Evolutionary conservation across 768 basidiomycete genomes (phyloP).

Genomic region (Boletellus sp.): DNA sequence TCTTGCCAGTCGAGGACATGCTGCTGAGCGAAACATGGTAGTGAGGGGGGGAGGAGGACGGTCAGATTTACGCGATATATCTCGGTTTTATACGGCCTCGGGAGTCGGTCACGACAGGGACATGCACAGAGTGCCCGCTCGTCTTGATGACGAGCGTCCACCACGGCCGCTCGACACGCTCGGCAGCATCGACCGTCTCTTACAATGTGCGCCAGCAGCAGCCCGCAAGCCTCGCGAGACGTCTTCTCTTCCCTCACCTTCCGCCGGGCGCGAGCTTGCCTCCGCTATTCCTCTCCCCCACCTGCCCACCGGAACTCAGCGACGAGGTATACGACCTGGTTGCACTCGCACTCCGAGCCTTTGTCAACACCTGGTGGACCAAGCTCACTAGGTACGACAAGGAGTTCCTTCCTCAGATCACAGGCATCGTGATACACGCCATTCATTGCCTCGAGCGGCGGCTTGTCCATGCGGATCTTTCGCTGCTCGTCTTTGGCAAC

Average conservation of each 20-base stretch:
- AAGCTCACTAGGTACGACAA: conserved; percentile 81
- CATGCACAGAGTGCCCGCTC: background rate
- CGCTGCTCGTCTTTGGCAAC: conserved; percentile 58
- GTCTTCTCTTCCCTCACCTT: conserved; percentile 62
- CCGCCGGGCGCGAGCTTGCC: conserved; percentile 45
- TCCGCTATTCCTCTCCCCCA: conserved; percentile 46
- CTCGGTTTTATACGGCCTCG: conserved; percentile 25
- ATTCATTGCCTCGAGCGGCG: conserved; percentile 60
- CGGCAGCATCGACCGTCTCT: conserved; percentile 23
- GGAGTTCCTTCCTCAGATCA: conserved; percentile 72
- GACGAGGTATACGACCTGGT: conserved; percentile 64
- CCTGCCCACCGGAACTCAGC: conserved; percentile 52
- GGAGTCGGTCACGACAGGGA: background rate
- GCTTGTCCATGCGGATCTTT: conserved; percentile 49
- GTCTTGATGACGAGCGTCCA: conserved; percentile 9
- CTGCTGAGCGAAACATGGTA: conserved; percentile 22
- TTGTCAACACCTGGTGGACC: conserved; percentile 82
- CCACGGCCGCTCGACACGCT: conserved; percentile 17
- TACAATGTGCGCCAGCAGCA: conserved; percentile 18
- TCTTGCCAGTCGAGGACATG: conserved; percentile 9
- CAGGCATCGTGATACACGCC: conserved; percentile 53
- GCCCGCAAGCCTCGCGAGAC: conserved; percentile 43
- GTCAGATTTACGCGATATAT: background rate
- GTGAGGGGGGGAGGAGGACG: background rate
- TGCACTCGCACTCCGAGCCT: conserved; percentile 75